Evolutionary conservation across 164 flowering plant species (phyloP), one percentile per base, ranked within the genome.

Genomic region (Vitis vinifera): DNA sequence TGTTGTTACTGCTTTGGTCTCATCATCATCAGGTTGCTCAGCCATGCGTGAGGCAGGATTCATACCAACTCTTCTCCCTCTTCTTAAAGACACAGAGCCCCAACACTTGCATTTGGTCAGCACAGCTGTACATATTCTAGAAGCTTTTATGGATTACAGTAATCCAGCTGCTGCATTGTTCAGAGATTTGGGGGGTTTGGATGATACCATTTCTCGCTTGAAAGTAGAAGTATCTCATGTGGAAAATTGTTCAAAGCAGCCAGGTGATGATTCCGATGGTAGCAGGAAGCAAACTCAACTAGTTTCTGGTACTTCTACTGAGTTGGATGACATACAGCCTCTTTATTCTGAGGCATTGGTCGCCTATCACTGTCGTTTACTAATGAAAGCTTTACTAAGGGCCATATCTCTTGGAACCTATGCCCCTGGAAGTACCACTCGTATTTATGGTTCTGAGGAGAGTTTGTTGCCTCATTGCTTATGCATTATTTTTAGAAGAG

Each of bases 1-100:
- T 48, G 89, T 94, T 61, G 92, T 94, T 44, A 88, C 97, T 64
- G 88, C 85, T 72, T 81, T 92, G 83, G 97, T 92, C 51, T 92
- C 97, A 51, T 86, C 97, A 47, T 91, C 98, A 59, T 88, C 93
- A 2, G 97, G 97, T 66, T 91, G 97, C 75, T 85, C 94, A 29
- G 97, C 98, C 53, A 80, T 92, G 85, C 89, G 97, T 27, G 97
- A 92, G 83, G 93, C 93, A 1, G 98, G 97, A 67, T 88, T 92
- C 75, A 87, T 94, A 58, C 94, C 98, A 15, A 89, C 93, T 67
- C 91, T 94, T 78, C 78, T 94, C 47, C 98, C 98, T 64, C 91
- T 94, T 55, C 91, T 94, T 71, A 92, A 89, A 73, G 95, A 92
- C 78, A 84, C 86, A 55, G 86, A 89, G 65, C 86, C 96, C 47